Conservation (phyloP, 2,329 filamentous ascomycete species). For the Paraconiothyrium brasiliense region DNA sequence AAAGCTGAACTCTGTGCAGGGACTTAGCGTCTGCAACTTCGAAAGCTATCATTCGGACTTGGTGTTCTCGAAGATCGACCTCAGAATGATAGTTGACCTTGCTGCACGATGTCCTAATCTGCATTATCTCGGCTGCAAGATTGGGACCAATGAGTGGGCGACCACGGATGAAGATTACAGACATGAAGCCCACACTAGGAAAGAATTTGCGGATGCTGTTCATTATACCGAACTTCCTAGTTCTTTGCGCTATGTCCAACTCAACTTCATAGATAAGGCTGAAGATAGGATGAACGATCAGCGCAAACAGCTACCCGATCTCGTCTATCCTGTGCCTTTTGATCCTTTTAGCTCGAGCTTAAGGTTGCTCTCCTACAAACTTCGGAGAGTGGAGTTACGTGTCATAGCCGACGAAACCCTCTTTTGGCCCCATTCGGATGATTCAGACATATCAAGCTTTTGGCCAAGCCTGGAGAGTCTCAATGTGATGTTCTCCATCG, state of each 20-base stretch:
- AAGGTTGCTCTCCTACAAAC: background rate
- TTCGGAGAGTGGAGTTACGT: background rate
- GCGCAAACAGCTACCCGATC: conserved; percentile 1
- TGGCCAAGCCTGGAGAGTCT: conserved; percentile 6
- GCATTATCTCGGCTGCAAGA: too few relatives aligned
- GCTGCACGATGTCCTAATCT: too few relatives aligned
- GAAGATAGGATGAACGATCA: background rate
- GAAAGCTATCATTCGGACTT: too few relatives aligned
- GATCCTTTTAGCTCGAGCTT: conserved; percentile 3
- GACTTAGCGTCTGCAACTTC: too few relatives aligned
- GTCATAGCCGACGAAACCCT: conserved; percentile 2
- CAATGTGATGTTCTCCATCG: background rate
- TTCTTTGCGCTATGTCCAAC: background rate
- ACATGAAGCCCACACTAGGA: too few relatives aligned
- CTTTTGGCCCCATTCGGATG: background rate
- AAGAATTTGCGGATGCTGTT: too few relatives aligned
- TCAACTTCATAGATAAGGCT: background rate
- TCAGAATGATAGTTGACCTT: too few relatives aligned
- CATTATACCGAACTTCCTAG: too few relatives aligned
- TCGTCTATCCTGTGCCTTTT: background rate
- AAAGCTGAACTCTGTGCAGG: too few relatives aligned
- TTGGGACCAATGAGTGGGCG: too few relatives aligned
- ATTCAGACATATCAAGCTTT: background rate
- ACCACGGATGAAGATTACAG: too few relatives aligned
- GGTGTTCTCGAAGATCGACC: too few relatives aligned